Conservation (phyloP, 495 filamentous ascomycete genomes). For the Baudoinia panamericana region DNA sequence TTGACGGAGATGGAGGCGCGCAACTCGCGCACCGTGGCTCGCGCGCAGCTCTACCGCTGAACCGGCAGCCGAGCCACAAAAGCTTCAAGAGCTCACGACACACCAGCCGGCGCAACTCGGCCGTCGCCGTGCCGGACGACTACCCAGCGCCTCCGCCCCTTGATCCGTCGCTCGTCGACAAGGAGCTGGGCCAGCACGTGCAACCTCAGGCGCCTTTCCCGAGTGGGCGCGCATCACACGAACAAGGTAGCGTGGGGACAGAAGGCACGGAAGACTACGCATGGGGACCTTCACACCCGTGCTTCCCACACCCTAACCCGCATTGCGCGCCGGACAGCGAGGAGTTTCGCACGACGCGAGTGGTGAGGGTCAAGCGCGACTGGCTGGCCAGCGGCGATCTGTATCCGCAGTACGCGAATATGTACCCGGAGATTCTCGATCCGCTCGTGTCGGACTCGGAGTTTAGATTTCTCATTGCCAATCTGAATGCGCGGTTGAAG, state of each 20-base stretch:
- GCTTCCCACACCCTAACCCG: constrained; percentile 84
- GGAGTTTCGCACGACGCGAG: constrained; percentile 62
- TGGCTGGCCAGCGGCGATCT: constrained; percentile 84
- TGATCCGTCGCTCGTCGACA: constrained; percentile 2
- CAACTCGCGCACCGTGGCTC: constrained; percentile 7
- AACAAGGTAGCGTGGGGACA: neutral
- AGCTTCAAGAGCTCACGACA: constrained; percentile 8
- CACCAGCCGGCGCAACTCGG: neutral
- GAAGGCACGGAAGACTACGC: constrained; percentile 32
- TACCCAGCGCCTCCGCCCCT: neutral
- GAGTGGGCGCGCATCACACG: constrained; percentile 3
- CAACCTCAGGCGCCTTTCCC: neutral
- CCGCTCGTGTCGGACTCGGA: constrained; percentile 63
- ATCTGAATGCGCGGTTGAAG: constrained; percentile 16
- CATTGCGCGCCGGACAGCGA: constrained; percentile 68
- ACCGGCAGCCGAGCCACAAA: constrained; percentile 9
- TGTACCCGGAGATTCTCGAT: constrained; percentile 91
- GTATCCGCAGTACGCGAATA: constrained; percentile 83
- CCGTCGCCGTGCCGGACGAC: constrained; percentile 4
- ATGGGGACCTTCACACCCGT: constrained; percentile 84
- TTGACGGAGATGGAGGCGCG: neutral
- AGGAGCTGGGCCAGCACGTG: neutral
- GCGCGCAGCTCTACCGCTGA: constrained; percentile 10
- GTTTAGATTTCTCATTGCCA: constrained; percentile 17
- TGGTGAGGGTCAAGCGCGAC: constrained; percentile 82